Evolutionary conservation across 2,329 filamentous ascomycete species (phyloP), one percentile per base, ranked within the genome.

Genomic region (Penicillium sp.): DNA sequence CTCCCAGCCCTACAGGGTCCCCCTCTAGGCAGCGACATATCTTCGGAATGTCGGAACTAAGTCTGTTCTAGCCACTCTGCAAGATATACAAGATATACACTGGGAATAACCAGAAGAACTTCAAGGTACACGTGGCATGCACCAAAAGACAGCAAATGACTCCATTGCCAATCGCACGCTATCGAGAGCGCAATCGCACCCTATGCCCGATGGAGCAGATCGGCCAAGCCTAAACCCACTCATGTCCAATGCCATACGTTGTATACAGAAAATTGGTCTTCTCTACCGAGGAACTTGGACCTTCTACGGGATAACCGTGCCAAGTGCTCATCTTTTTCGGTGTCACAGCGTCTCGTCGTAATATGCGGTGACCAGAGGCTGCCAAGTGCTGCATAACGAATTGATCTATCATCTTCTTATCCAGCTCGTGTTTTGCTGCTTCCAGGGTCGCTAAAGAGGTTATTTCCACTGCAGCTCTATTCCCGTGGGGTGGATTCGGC

Each of bases 121-220:
- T 3, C 36, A 16, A 23, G n/a, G 49, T 51, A 53, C 44, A 53
- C 50, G 50, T 53, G 50, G 35, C 50, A 47, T 41, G 19, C 43
- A 51, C 36, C 23, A 41, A 51, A 16, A 10, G 11, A 45, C 27
- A 14, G 14, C 14, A 27, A 44, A 14, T 36, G 32, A 39, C 16
- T 40, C 39, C 34, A 9, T 38, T 35, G 16, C 32, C 10, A 38
- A 46, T 45, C 32, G 48, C 41, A 45, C 48, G 23, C 47, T 51
- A 51, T 40, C 35, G 48, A 45, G 13, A 18, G 13, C 32, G 3
- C 19, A 40, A 40, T 47, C 46, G 13, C n/a, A 11, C 46, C 35
- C 50, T 52, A 52, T 27, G 3, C 50, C 36, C 43, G n/a, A 52
- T 52, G n/a, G 9, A 36, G 43, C n/a, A 14, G 50, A 53, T 53